phyloP scores from a whole-genome alignment of 2,329 filamentous ascomycete species.

The Fusarium gaditjirri region DNA sequence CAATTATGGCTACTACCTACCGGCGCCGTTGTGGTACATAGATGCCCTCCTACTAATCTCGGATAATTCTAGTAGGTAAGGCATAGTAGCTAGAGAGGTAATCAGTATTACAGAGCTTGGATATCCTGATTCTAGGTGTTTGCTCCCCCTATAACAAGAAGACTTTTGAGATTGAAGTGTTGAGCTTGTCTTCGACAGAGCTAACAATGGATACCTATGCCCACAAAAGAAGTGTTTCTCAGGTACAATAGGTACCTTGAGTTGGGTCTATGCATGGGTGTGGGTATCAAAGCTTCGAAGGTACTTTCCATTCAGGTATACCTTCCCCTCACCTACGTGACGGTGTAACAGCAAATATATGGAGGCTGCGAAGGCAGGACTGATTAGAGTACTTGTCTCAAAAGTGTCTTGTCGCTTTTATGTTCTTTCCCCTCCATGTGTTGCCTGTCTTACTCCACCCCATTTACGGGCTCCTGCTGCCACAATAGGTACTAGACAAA shows the following conservation, averaged over 20 bases:
- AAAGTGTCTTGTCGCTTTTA: conserved; percentile 2
- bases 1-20: conserved; percentile 13
- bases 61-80: not conserved
- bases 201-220: conserved; percentile 9
- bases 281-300: conserved; percentile 22
- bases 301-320: conserved; percentile 10
- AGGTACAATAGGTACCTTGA: not conserved
- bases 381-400: not conserved
- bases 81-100: too few species aligned
- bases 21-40: not conserved
- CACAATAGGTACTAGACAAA: conserved; percentile 14
- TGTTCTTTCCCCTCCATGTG: conserved; percentile 35
- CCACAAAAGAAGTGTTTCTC: conserved; percentile 5
- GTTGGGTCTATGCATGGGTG: conserved; percentile 20
- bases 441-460: conserved; percentile 12
- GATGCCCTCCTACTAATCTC: not conserved
- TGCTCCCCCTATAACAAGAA: not conserved
- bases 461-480: conserved; percentile 13
- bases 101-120: not conserved
- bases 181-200: conserved; percentile 6
- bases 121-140: not conserved
- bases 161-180: not conserved
- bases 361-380: conserved; percentile 2
- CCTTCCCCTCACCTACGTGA: conserved; percentile 3
- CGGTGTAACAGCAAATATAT: not conserved